Base-by-base conservation (phyloP, 2,329 filamentous ascomycete genomes). In the Phaeosphaeria sp. region DNA sequence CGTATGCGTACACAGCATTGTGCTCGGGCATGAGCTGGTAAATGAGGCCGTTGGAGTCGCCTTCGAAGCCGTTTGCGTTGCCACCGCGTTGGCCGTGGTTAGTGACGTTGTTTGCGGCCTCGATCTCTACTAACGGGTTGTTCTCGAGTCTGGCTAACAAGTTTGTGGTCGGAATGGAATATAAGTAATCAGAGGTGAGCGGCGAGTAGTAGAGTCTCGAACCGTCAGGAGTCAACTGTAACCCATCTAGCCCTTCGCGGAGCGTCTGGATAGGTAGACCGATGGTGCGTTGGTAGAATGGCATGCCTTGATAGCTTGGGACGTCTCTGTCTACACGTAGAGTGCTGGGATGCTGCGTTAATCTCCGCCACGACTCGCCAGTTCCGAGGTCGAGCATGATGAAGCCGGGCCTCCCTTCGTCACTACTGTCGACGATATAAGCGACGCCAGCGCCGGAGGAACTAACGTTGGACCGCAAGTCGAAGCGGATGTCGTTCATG, bases 401-500 rank as follows among this genome's bases (percentile, higher is more conserved):
- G 54, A 85, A 78, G 5, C 78, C 83, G 53, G 66, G 66, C 82
- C 79, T 78, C 30, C 82, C 82, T 68, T 83, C 80, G 45, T 67
- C 64, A 46, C 76, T 80, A 33, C 78, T 81, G 62, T 85, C 83
- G 20, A 82, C 84, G 64, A 85, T 84, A 66, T 86, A 86, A 0
- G 82, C 83, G 11, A 84, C 65, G 18, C 83, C 83, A 25, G 79
- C 62, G 3, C 82, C 81, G 2, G 76, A 75, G 17, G 69, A 58
- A 0, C 79, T 80, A 7, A 81, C 30, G 22, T 67, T 64, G 1
- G 78, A 51, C 13, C 78, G 77, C 17, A 84, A 75, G 61, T 86
- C 83, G 68, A 86, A 82, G 49, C 83, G 80, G 9, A 85, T 75
- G 59, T 85, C 83, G 65, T 85, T 85, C 36, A 84, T 77, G 60